Evolutionary conservation across 768 basidiomycete genomes (phyloP), one percentile per base, ranked within the genome.

Genomic region (Leccinum subgranulosum): DNA sequence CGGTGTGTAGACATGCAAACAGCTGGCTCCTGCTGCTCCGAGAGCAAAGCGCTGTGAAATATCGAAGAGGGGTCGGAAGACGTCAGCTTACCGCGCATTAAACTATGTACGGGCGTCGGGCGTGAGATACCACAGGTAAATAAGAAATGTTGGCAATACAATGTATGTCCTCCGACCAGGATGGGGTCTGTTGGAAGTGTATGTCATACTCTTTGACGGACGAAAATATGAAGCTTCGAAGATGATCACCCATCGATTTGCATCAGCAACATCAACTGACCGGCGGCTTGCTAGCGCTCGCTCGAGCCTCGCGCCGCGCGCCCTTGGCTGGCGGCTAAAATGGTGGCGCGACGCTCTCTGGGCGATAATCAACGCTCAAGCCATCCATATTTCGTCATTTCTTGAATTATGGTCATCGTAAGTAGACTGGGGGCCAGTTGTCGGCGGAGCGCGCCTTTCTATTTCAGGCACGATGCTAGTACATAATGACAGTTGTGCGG

Each of bases 111-210:
- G 11, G 49, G 21, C 45, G 47, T 49, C 27, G 11, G 49, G 21
- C 45, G 47, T 49, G 47, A 29, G 21, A 41, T 6, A 29, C 2
- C 33, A 23, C 23, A 2, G 23, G 23, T 3, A 33, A 23, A 25
- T 34, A 10, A 36, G 51, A 1, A 23, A 8, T 21, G 29, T 29
- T 28, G 29, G 33, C 47, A 28, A 29, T 29, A 28, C 23, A 21
- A 34, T 31, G 21, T 45, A 6, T 6, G 28, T 50, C 50, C n/a
- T 28, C 53, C 61, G 62, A 55, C 49, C 12, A 47, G 31, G 15
- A 17, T 54, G 49, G 41, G 53, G 28, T 2, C 3, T 41, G n/a
- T 41, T 41, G 39, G 4, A 31, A 43, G 33, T 11, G 25, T 29
- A 19, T 14, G 23, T 25, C 19, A 39, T 21, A 36, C 51, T n/a